phyloP scores from a whole-genome alignment of 2,329 filamentous ascomycete species.

The Aaosphaeria arxii region DNA sequence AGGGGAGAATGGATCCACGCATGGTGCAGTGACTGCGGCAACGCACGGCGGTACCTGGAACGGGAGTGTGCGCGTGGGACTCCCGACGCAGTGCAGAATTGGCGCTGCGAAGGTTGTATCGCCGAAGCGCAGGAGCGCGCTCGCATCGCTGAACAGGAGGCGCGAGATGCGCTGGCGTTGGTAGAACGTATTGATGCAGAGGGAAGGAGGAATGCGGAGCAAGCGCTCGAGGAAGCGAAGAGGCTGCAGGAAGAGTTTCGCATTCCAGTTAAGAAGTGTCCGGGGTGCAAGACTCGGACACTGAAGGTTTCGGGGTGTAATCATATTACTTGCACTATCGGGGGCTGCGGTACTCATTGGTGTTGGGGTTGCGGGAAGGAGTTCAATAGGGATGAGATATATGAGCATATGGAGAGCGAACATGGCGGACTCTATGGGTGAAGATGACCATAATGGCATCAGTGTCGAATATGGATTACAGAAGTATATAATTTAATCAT shows the following conservation, averaged over 20 bases:
- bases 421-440: slow-evolving; percentile 5
- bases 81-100: slow-evolving; percentile 36
- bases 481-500: too few relatives aligned
- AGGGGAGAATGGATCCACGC: slow-evolving; percentile 47
- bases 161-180: slow-evolving; percentile 1
- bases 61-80: slow-evolving; percentile 45
- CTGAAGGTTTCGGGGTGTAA: slow-evolving; percentile 40
- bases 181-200: slow-evolving; percentile 2
- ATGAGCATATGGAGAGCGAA: slow-evolving; percentile 34
- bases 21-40: slow-evolving; percentile 47
- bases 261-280: slow-evolving; percentile 34
- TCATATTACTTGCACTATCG: slow-evolving; percentile 29
- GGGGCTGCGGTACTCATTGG: slow-evolving; percentile 39
- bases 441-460: background rate
- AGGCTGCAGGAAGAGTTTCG: slow-evolving; percentile 19
- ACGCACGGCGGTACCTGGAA: slow-evolving; percentile 43
- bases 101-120: slow-evolving; percentile 42
- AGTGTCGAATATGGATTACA: too few relatives aligned
- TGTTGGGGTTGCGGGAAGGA: slow-evolving; percentile 41
- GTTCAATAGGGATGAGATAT: slow-evolving; percentile 27
- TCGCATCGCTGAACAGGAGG: slow-evolving; percentile 10
- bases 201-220: background rate
- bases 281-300: slow-evolving; percentile 33
- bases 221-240: slow-evolving; percentile 1
- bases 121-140: slow-evolving; percentile 12